These are phyloP conservation scores for Leccinum pellstonianum DNA, from an alignment of 768 basidiomycete genomes.

Conservation along the genomic window DNA sequence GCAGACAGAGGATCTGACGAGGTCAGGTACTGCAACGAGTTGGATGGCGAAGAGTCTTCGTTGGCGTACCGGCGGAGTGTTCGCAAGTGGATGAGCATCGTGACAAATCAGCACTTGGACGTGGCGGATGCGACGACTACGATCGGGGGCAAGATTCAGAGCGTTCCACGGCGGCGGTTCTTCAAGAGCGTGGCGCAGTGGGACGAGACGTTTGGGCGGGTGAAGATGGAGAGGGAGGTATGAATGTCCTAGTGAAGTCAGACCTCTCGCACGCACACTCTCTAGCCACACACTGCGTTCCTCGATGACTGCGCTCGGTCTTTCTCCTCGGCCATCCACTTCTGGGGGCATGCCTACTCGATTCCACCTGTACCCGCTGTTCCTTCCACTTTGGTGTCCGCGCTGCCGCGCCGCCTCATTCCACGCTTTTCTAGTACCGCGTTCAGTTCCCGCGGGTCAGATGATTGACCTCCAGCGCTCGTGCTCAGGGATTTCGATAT, in stretches of 20 bases:
- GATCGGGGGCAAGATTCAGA: neutral
- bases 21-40: slow-evolving; percentile 42
- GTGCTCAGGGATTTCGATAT: slow-evolving; percentile 38
- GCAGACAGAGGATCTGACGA: slow-evolving; percentile 39
- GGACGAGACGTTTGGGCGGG: slow-evolving; percentile 31
- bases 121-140: slow-evolving; percentile 31
- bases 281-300: slow-evolving; percentile 21
- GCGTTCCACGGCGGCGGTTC: slow-evolving; percentile 47
- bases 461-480: slow-evolving; percentile 45
- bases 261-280: slow-evolving; percentile 26
- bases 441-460: slow-evolving; percentile 56
- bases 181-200: slow-evolving; percentile 49
- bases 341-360: slow-evolving; percentile 29
- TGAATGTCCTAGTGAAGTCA: slow-evolving; percentile 12
- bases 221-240: slow-evolving; percentile 22
- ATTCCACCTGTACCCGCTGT: slow-evolving; percentile 25
- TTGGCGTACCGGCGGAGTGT: slow-evolving; percentile 37
- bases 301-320: slow-evolving; percentile 12
- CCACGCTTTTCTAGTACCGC: slow-evolving; percentile 70
- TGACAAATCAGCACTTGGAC: slow-evolving; percentile 60
- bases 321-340: slow-evolving; percentile 34
- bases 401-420: slow-evolving; percentile 60
- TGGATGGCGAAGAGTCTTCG: slow-evolving; percentile 34
- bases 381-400: slow-evolving; percentile 30
- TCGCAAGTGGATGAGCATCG: slow-evolving; percentile 65